Evolutionary conservation across 805 yeast genomes (phyloP).

Genomic region (Yarrowia sp.): DNA sequence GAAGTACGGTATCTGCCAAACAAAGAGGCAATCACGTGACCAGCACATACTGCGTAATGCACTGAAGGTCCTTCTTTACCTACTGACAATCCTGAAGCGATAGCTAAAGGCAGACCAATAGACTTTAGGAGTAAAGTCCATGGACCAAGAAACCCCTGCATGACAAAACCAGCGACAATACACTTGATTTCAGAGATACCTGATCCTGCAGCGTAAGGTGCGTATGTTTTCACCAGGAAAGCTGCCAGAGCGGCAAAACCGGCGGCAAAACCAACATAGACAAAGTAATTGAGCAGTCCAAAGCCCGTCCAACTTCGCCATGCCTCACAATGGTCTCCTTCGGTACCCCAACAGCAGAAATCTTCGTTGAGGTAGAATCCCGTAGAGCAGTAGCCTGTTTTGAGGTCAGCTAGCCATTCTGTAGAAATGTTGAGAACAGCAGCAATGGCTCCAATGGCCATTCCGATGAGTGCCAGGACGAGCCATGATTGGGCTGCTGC

Average conservation of each 20-base stretch:
- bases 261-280: slow-evolving; percentile 60
- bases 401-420: slow-evolving; percentile 77
- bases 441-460: slow-evolving; percentile 77
- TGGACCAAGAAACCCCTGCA: slow-evolving; percentile 72
- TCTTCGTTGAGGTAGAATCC: slow-evolving; percentile 67
- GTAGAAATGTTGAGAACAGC: slow-evolving; percentile 78
- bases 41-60: slow-evolving; percentile 97
- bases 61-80: slow-evolving; percentile 99
- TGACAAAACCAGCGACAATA: slow-evolving; percentile 83
- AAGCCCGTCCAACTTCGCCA: slow-evolving; percentile 66
- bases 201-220: slow-evolving; percentile 94
- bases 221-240: slow-evolving; percentile 61
- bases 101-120: slow-evolving; percentile 80
- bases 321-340: slow-evolving; percentile 48
- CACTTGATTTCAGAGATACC: slow-evolving; percentile 97
- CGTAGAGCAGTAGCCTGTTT: slow-evolving; percentile 72
- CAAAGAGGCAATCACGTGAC: slow-evolving; percentile 65
- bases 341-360: slow-evolving; percentile 78
- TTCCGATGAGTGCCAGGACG: slow-evolving; percentile 71
- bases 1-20: slow-evolving; percentile 43
- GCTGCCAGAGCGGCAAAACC: slow-evolving; percentile 66
- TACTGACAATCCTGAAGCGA: slow-evolving; percentile 87
- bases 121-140: slow-evolving; percentile 73
- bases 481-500: slow-evolving; percentile 60
- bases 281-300: slow-evolving; percentile 48